Evolutionary conservation across 345 rosid genomes (phyloP).

Genomic region (Ricinus communis): DNA sequence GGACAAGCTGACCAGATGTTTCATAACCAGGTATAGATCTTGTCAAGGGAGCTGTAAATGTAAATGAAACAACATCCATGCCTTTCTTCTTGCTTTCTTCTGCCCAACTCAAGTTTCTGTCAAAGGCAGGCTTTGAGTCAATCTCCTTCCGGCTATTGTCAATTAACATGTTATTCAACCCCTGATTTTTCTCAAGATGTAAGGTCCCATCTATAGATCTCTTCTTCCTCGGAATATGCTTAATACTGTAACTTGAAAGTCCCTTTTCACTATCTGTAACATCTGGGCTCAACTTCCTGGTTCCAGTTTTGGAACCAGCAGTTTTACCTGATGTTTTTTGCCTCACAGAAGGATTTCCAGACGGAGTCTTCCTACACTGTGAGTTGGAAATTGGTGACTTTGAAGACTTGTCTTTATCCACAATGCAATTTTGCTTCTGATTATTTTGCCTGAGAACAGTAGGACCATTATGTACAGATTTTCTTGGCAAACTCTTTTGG

Average conservation of each 20-base stretch:
- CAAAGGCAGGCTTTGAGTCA: conserved; percentile 30
- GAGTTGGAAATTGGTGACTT: conserved; percentile 37
- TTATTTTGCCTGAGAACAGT: conserved; percentile 78
- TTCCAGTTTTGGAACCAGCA: conserved; percentile 44
- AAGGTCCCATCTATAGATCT: conserved; percentile 53
- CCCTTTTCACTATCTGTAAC: conserved; percentile 42
- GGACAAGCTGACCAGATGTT: conserved; percentile 35
- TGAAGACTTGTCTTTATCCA: conserved; percentile 49
- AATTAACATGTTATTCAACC: conserved; percentile 24
- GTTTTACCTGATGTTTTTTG: conserved; percentile 41
- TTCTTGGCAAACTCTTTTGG: conserved; percentile 55
- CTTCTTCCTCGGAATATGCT: conserved; percentile 59
- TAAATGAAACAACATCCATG: conserved; percentile 75
- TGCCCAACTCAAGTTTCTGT: conserved; percentile 41
- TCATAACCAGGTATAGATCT: conserved; percentile 40
- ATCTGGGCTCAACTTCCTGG: conserved; percentile 54
- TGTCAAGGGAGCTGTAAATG: conserved; percentile 70
- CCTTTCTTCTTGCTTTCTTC: conserved; percentile 68
- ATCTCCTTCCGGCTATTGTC: conserved; percentile 40
- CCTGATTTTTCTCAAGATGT: conserved; percentile 43
- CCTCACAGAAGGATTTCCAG: conserved; percentile 38
- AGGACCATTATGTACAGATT: conserved; percentile 40
- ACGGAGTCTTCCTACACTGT: conserved; percentile 39
- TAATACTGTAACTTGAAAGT: conserved; percentile 28
- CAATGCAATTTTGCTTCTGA: conserved; percentile 74